Evolutionary conservation across 805 yeast genomes (phyloP).

Genomic region (Wickerhamiella brachini): DNA sequence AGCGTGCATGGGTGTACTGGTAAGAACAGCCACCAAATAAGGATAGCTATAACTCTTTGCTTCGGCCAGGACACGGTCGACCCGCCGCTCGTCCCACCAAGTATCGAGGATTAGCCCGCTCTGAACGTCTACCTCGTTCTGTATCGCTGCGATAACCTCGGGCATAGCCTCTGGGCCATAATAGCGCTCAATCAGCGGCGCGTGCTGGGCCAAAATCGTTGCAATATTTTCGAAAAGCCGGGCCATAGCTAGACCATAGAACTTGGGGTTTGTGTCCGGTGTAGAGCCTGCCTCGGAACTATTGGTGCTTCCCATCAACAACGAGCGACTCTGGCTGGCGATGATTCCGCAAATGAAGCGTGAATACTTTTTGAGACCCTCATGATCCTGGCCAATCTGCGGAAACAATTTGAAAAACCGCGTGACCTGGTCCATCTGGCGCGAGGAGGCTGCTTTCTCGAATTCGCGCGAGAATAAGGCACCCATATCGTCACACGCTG

Average conservation of each 20-base stretch:
- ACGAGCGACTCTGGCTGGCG: conserved; percentile 58
- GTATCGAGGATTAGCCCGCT: conserved; percentile 80
- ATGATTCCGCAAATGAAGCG: conserved; percentile 76
- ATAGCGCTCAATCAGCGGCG: conserved; percentile 57
- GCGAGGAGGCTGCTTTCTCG: conserved; percentile 48
- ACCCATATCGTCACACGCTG: conserved; percentile 49
- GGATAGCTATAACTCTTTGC: conserved; percentile 43
- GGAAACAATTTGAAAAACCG: conserved; percentile 80
- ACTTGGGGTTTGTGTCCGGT: conserved; percentile 9
- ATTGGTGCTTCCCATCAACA: conserved; percentile 27
- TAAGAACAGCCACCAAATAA: conserved; percentile 23
- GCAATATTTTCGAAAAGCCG: conserved; percentile 70
- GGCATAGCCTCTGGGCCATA: conserved; percentile 42
- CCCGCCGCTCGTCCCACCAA: conserved; percentile 56
- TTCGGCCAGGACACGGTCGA: conserved; percentile 43
- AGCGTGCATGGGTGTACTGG: neutral
- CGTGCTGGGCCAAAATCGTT: conserved; percentile 71
- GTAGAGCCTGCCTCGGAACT: conserved; percentile 11
- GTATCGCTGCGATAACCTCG: conserved; percentile 57
- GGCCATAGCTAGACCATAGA: conserved; percentile 28
- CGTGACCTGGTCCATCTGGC: conserved; percentile 58
- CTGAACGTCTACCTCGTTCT: conserved; percentile 85
- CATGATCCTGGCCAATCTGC: conserved; percentile 52
- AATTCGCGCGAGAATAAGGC: conserved; percentile 48
- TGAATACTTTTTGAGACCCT: conserved; percentile 72